These are phyloP conservation scores for Pythium sp. DNA, from an alignment of 352 stramenopile species.

Conservation along the genomic window DNA sequence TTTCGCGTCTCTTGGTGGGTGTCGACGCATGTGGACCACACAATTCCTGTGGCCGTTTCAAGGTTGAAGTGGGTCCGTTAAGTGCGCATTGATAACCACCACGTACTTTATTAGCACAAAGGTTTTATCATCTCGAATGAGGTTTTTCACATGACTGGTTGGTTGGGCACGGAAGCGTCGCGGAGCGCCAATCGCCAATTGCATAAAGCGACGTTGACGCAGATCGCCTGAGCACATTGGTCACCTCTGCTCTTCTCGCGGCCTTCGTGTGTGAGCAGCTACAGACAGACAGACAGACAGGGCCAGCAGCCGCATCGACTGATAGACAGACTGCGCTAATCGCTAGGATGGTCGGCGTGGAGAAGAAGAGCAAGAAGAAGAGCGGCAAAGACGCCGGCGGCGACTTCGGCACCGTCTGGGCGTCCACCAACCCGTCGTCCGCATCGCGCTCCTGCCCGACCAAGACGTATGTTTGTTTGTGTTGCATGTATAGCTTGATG, in stretches of 20 bases:
- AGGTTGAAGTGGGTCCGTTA: not conserved
- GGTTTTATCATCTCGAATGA: constrained; percentile 1
- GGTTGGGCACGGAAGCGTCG: constrained; percentile 15
- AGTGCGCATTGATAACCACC: not conserved
- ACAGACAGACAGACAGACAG: not conserved
- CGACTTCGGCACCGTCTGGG: constrained; percentile 64
- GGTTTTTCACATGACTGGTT: constrained; percentile 16
- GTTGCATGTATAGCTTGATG: too few relatives aligned
- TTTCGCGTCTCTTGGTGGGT: too few relatives aligned
- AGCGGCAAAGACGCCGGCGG: constrained; percentile 23
- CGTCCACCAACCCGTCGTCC: constrained; percentile 80
- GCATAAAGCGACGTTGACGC: constrained; percentile 2
- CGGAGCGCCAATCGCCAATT: constrained; percentile 3
- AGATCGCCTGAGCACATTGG: constrained; percentile 6
- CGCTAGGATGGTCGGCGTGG: constrained; percentile 23
- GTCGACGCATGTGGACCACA: too few relatives aligned
- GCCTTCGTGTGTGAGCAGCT: not conserved
- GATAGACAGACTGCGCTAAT: too few relatives aligned
- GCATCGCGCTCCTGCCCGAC: constrained; percentile 64
- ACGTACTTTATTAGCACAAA: not conserved
- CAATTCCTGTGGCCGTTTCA: too few relatives aligned
- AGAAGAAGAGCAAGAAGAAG: constrained; percentile 57
- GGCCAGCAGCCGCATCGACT: too few relatives aligned
- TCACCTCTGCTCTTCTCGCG: not conserved
- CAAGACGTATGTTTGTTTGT: constrained; percentile 42